Evolutionary conservation across 208 protist genomes (phyloP), one percentile per base, ranked within the genome.

Genomic region (Strigomonas galati): DNA sequence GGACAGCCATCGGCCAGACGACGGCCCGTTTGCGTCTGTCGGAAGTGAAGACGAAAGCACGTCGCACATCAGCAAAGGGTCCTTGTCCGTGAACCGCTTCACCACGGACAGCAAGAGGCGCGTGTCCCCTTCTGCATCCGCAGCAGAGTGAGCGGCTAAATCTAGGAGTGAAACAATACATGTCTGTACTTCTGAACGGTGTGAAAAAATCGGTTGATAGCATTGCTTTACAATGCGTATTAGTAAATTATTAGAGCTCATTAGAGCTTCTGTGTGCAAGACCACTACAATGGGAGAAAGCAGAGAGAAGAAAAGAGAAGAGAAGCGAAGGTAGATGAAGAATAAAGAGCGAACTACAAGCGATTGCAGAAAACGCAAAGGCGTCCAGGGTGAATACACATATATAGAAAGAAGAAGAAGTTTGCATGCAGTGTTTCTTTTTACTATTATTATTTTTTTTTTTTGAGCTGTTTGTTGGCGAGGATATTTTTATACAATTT

Each of bases 121-220:
- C 14, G 44, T 71, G 27, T 76, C 65, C 15, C n/a, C n/a, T n/a
- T 58, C 30, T 5, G 69, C 63, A 26, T 79, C 62, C 7, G 7
- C 7, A 10, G 35, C 7, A 30, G 77, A 57, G 65, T 78, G 74
- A 19, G 72, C 69, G 10, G 71, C 66, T 5, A 87, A 58, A 9
- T 87, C 69, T 4, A 91, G 54, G 24, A 91, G 69, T 10, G 76
- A 63, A 10, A 52, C 46, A 55, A 73, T 69, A 10, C 79, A 68
- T 31, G 49, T 46, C 12, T 65, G 67, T 2, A 82, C 79, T 49
- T 90, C 80, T 31, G 86, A 77, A 12, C 62, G 59, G 23, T 52
- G 44, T 19, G 56, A 71, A 56, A 87, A 83, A 58, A 76, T 76
- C 14, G 71, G 71, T 54, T 69, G 70, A 23, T 61, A 56, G 19